Percentiles rank a stretch among this genome's conserved stretches.
Evolutionary conservation across 139 green algal genomes (phyloP).

Genomic region (Chara braunii): DNA sequence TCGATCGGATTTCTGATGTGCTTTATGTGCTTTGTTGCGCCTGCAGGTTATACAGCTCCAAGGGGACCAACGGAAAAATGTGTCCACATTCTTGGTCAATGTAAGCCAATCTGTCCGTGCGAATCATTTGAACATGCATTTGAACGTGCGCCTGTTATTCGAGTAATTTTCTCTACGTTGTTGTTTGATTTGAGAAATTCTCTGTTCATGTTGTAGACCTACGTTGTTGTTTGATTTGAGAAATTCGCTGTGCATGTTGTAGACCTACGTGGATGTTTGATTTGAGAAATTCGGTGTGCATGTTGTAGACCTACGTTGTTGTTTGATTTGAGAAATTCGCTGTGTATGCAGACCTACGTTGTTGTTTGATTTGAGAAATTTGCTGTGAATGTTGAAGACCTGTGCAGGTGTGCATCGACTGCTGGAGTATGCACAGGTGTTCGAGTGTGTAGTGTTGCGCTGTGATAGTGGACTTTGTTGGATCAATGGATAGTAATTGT

Average conservation of each 20-base stretch:
- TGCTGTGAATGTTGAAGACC: not conserved
- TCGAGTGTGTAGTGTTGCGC: too few relatives aligned
- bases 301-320: not conserved
- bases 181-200: not conserved
- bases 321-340: not conserved
- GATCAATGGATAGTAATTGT: too few relatives aligned
- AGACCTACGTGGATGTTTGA: not conserved
- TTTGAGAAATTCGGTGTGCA: not conserved
- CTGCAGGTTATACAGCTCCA: conserved; percentile 94
- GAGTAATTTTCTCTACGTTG: not conserved
- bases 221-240: not conserved
- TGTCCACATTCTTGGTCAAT: conserved; percentile 77
- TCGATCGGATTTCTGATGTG: too few relatives aligned
- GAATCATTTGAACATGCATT: not conserved
- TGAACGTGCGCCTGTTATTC: not conserved
- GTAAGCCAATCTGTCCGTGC: conserved; percentile 38
- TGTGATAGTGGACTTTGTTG: too few relatives aligned
- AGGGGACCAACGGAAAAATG: conserved; percentile 98
- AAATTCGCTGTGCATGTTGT: too few relatives aligned
- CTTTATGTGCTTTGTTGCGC: too few relatives aligned
- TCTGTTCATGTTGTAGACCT: not conserved
- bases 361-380: not conserved
- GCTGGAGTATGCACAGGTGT: too few relatives aligned
- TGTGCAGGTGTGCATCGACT: not conserved
- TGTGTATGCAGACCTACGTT: too few relatives aligned